Conservation (phyloP, 352 stramenopile species). For the Phytophthora cactorum region DNA sequence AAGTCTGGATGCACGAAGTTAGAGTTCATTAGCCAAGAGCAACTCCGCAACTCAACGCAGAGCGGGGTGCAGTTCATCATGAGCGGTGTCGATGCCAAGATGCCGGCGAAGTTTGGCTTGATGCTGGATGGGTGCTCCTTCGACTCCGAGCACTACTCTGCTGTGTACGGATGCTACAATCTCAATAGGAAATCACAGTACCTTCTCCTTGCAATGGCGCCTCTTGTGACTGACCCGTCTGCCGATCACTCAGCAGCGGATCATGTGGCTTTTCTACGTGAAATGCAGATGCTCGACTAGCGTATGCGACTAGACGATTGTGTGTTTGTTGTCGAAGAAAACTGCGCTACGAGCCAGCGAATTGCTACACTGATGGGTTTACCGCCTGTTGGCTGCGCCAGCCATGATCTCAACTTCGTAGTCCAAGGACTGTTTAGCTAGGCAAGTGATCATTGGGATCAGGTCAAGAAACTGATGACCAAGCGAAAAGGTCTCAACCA, state of each 20-base stretch:
- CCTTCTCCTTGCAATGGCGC: not conserved
- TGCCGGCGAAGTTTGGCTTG: too few relatives aligned
- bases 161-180: too few relatives aligned
- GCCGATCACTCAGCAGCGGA: not conserved
- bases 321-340: not conserved
- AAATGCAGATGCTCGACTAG: not conserved
- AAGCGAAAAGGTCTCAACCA: not conserved
- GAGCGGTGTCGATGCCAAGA: too few relatives aligned
- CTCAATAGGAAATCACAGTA: not conserved
- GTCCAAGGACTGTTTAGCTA: not conserved
- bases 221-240: not conserved
- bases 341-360: not conserved
- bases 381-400: not conserved
- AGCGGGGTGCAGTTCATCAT: too few relatives aligned
- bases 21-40: not conserved
- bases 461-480: not conserved
- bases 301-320: not conserved
- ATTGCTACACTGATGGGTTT: not conserved
- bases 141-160: too few relatives aligned
- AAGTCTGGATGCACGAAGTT: not conserved
- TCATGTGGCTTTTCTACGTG: not conserved
- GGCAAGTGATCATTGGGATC: not conserved
- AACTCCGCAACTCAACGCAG: too few relatives aligned
- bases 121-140: too few relatives aligned
- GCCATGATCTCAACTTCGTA: not conserved